A percentile compares a stretch with the other conserved stretches of the same genome.
These are phyloP conservation scores for Xylaria sp. DNA, from an alignment of 2,329 filamentous ascomycete genomes.

Conservation along the genomic window DNA sequence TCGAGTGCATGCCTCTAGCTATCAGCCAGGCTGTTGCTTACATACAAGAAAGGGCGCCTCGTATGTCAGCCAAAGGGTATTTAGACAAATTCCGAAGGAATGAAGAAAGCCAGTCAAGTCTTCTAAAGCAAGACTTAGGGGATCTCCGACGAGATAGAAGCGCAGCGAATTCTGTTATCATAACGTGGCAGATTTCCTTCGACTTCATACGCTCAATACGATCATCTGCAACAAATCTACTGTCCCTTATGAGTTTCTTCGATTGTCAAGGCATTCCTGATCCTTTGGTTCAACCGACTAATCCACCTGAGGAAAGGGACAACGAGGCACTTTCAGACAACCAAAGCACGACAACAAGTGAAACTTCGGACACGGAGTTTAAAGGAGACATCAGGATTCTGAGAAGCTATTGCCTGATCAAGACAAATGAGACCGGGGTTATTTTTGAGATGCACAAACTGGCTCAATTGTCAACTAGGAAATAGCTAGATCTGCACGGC, in stretches of 20 bases:
- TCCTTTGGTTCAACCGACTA: conserved; percentile 33
- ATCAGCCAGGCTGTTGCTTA: conserved; percentile 45
- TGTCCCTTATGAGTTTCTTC: conserved; percentile 55
- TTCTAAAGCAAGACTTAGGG: conserved; percentile 40
- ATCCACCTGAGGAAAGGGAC: background rate
- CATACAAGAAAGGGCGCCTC: conserved; percentile 37
- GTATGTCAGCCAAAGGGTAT: conserved; percentile 45
- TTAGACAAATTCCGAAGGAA: conserved; percentile 44
- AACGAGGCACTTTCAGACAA: background rate
- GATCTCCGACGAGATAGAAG: conserved; percentile 43
- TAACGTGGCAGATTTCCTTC: conserved; percentile 46
- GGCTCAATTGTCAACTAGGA: conserved; percentile 47
- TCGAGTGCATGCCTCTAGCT: conserved; percentile 43
- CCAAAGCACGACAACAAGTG: background rate
- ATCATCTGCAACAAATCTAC: conserved; percentile 46
- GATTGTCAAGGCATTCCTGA: conserved; percentile 49
- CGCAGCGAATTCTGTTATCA: conserved; percentile 44
- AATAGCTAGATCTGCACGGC: conserved; percentile 40
- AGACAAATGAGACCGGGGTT: conserved; percentile 23
- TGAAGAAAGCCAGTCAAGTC: conserved; percentile 36
- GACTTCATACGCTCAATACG: conserved; percentile 43
- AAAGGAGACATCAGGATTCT: conserved; percentile 45
- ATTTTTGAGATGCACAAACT: conserved; percentile 51
- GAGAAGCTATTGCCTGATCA: conserved; percentile 46
- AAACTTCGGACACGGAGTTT: conserved; percentile 26